phyloP scores from a whole-genome alignment of 2,329 filamentous ascomycete genomes.

The Tympanopsis confertula region DNA sequence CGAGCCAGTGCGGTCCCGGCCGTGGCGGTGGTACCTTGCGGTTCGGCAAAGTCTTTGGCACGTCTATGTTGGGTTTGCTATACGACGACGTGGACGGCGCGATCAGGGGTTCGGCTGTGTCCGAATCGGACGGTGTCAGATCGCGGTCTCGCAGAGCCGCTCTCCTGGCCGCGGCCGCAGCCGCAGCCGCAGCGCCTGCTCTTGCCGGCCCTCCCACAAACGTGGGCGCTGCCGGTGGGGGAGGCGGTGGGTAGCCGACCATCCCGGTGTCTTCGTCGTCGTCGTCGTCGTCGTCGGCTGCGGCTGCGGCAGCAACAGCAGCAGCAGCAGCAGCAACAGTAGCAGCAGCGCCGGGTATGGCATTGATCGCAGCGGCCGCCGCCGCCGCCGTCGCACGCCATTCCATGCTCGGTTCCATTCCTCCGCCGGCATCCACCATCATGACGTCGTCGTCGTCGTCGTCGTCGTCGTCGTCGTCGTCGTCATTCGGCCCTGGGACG shows the following conservation, averaged over 20 bases:
- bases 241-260: conserved; percentile 64
- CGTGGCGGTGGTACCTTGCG: conserved; percentile 37
- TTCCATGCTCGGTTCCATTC: too few species aligned
- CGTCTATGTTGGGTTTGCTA: conserved; percentile 54
- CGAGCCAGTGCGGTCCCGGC: conserved; percentile 75
- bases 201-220: too few species aligned
- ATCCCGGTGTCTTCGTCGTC: conserved; percentile 73
- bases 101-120: conserved; percentile 57
- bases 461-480: background rate
- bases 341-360: background rate
- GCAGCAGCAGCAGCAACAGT: conserved; percentile 24
- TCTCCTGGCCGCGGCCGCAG: conserved; percentile 24
- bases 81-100: conserved; percentile 48
- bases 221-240: conserved; percentile 47
- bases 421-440: background rate
- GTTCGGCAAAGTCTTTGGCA: conserved; percentile 62
- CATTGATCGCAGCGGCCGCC: background rate
- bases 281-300: conserved; percentile 35
- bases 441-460: background rate
- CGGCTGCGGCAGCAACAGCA: conserved; percentile 13
- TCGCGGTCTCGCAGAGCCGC: conserved; percentile 40
- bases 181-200: too few species aligned
- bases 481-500: background rate
- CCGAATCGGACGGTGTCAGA: conserved; percentile 61
- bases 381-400: background rate